Percentiles rank a stretch among this genome's conserved stretches.
Conservation (phyloP, 108 stramenopile genomes). For the Seminavis robusta region DNA sequence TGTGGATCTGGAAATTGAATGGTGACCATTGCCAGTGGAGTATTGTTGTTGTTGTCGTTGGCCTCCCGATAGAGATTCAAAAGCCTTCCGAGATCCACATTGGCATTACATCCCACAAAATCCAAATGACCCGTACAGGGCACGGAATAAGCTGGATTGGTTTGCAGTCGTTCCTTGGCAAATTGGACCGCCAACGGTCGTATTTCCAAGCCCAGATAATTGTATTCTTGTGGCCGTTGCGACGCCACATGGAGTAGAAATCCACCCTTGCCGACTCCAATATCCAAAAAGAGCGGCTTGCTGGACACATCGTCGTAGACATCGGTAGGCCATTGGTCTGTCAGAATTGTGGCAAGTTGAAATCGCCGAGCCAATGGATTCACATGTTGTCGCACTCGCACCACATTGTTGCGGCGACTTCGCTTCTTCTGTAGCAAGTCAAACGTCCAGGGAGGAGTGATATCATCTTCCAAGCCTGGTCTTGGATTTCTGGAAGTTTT, state of each 20-base stretch:
- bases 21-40: conserved; percentile 46
- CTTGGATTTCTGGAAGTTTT: too few species aligned
- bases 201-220: conserved; percentile 89
- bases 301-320: conserved; percentile 46
- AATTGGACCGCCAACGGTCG: conserved; percentile 71
- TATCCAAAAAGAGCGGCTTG: conserved; percentile 75
- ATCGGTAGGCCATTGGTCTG: conserved; percentile 62
- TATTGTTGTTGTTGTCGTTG: neutral
- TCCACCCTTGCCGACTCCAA: conserved; percentile 87
- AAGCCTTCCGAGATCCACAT: conserved; percentile 82
- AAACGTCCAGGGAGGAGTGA: too few species aligned
- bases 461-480: too few species aligned
- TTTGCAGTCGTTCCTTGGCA: conserved; percentile 54
- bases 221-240: conserved; percentile 42
- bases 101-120: conserved; percentile 89
- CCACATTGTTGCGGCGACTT: conserved; percentile 15
- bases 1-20: conserved; percentile 94
- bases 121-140: conserved; percentile 45
- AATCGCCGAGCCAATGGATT: conserved; percentile 77
- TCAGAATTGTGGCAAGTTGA: conserved; percentile 54
- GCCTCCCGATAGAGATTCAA: conserved; percentile 45
- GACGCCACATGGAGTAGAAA: conserved; percentile 72
- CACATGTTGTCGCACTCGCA: conserved; percentile 84
- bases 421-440: too few species aligned
- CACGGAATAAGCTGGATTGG: too few species aligned